A percentile compares a stretch with the other conserved stretches of the same genome.
Evolutionary conservation across 176 grass and related monocot species (phyloP).

Genomic region (Aegilops tauschii): DNA sequence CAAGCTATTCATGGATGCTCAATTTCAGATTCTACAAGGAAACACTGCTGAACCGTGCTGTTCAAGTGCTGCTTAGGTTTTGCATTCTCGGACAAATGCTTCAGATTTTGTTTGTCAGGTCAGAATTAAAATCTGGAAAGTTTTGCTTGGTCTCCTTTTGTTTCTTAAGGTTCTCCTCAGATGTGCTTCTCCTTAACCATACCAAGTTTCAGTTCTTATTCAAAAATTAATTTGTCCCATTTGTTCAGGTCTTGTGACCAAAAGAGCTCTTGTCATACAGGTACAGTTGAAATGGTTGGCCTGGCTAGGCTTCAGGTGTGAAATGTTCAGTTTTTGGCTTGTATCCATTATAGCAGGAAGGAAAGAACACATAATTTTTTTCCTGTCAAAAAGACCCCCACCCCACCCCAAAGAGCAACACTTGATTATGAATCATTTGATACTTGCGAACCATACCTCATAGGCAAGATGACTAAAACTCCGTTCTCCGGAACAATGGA

Average conservation of each 20-base stretch:
- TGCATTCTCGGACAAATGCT: not conserved
- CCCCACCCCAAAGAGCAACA: too few relatives aligned
- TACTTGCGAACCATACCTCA: too few relatives aligned
- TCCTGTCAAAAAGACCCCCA: too few relatives aligned
- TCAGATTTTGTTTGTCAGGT: not conserved
- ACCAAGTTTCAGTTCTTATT: not conserved
- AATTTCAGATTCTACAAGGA: not conserved
- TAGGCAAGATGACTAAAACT: too few relatives aligned
- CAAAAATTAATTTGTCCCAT: slow-evolving; percentile 17
- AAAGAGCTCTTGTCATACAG: not conserved
- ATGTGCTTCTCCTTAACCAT: not conserved
- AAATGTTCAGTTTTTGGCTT: too few relatives aligned
- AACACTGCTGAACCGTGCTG: not conserved
- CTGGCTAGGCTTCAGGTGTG: too few relatives aligned
- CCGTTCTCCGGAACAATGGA: too few relatives aligned
- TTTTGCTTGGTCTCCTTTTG: not conserved
- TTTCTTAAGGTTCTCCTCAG: slow-evolving; percentile 22
- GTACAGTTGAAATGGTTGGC: not conserved
- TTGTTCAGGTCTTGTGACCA: not conserved
- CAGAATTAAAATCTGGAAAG: not conserved
- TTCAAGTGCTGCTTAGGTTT: not conserved
- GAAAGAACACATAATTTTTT: too few relatives aligned
- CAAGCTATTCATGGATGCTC: not conserved
- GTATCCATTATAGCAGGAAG: too few relatives aligned
- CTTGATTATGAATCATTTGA: too few relatives aligned